Conservation (phyloP, 1,139 yeast genomes). For the Suhomyces bribrorum region DNA sequence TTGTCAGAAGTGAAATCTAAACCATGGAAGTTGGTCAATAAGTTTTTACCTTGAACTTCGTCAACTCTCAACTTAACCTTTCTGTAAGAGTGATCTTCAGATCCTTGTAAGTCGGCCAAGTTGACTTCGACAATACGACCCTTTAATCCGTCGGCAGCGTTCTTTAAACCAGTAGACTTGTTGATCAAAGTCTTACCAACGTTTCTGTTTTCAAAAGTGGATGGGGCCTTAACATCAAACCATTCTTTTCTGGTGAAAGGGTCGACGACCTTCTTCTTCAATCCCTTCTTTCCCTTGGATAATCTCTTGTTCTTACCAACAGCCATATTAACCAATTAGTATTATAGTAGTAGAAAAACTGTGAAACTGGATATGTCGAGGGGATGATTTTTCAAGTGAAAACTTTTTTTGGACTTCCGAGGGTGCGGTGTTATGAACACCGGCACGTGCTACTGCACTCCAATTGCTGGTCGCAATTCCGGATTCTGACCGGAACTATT, state of each 20-base stretch:
- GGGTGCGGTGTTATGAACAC: background rate
- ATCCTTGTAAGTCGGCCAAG: conserved; percentile 54
- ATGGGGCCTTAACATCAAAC: conserved; percentile 55
- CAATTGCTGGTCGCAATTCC: conserved; percentile 3
- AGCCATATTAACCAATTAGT: conserved; percentile 36
- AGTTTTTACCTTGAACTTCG: conserved; percentile 56
- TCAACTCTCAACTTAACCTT: conserved; percentile 55
- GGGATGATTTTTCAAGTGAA: conserved; percentile 5
- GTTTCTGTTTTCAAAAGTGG: conserved; percentile 52
- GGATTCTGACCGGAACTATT: background rate
- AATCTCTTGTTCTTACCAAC: conserved; percentile 57
- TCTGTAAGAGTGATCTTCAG: conserved; percentile 55
- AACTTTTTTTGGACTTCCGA: conserved; percentile 12
- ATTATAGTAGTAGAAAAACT: conserved; percentile 1
- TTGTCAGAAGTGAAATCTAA: conserved; percentile 53
- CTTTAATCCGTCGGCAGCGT: conserved; percentile 54
- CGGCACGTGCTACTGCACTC: conserved; percentile 4
- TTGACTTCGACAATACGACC: conserved; percentile 54
- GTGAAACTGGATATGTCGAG: conserved; percentile 1
- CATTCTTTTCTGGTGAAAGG: conserved; percentile 55
- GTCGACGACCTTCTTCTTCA: conserved; percentile 54
- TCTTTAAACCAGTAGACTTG: conserved; percentile 54
- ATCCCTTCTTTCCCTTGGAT: conserved; percentile 55
- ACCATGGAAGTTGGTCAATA: conserved; percentile 57
- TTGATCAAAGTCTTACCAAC: conserved; percentile 55